Evolutionary conservation across 352 stramenopile species (phyloP).

Genomic region (Phytophthora idaei): DNA sequence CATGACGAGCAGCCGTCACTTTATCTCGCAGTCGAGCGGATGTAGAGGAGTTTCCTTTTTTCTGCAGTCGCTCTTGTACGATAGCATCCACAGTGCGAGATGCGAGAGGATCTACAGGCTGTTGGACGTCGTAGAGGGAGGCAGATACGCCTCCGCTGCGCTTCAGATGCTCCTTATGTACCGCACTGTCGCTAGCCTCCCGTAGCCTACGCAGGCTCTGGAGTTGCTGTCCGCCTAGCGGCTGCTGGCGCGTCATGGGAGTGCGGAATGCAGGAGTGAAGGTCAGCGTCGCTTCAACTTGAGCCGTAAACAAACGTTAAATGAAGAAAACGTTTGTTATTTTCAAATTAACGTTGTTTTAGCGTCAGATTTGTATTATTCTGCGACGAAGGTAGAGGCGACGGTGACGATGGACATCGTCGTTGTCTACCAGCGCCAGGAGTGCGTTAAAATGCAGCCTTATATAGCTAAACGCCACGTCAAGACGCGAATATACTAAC

Average conservation of each 20-base stretch:
- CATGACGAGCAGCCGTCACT: constrained; percentile 47
- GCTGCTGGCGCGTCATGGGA: constrained; percentile 25
- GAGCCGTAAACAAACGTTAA: constrained; percentile 5
- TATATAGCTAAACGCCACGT: neutral
- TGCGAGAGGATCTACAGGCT: neutral
- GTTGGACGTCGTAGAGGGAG: neutral
- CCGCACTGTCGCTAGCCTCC: constrained; percentile 35
- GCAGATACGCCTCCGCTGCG: neutral
- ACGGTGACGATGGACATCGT: constrained; percentile 39
- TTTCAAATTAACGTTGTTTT: constrained; percentile 6
- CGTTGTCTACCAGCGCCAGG: constrained; percentile 59
- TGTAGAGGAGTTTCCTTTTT: constrained; percentile 18
- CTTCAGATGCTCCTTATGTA: constrained; percentile 44
- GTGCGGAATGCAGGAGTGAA: constrained; percentile 30
- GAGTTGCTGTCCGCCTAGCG: constrained; percentile 57
- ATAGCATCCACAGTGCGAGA: constrained; percentile 56
- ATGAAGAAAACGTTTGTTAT: constrained; percentile 5
- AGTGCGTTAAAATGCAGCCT: constrained; percentile 46
- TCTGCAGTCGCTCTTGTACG: constrained; percentile 37
- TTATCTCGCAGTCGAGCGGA: constrained; percentile 39
- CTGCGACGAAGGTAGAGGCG: constrained; percentile 16
- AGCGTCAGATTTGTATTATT: constrained; percentile 2
- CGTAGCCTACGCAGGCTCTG: constrained; percentile 54
- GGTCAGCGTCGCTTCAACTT: constrained; percentile 31
- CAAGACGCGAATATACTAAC: constrained; percentile 11